These are phyloP conservation scores for Lichtheimia corymbifera DNA, from an alignment of 371 early-diverging fungal species.

Conservation along the genomic window DNA sequence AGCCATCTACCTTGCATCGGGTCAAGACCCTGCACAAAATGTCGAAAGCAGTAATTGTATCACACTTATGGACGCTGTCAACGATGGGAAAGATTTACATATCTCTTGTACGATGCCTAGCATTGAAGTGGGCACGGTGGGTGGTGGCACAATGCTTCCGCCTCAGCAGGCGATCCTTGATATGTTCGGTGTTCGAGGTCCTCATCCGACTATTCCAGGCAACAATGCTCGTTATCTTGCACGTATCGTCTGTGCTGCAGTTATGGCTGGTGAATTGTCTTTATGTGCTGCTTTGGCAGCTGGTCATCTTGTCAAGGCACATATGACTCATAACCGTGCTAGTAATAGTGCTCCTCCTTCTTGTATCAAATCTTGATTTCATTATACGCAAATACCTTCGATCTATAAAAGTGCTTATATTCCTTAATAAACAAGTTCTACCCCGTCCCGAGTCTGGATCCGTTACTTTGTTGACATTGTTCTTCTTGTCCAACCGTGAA, in stretches of 20 bases:
- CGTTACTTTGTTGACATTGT: too few species aligned
- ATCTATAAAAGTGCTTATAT: too few species aligned
- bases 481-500: too few species aligned
- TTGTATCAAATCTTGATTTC: slow-evolving; percentile 23
- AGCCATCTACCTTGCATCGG: slow-evolving; percentile 91
- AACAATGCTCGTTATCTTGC: slow-evolving; percentile 87
- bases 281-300: slow-evolving; percentile 85
- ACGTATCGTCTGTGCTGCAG: slow-evolving; percentile 87
- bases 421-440: too few species aligned
- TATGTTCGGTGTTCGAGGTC: slow-evolving; percentile 85
- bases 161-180: slow-evolving; percentile 88
- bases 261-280: slow-evolving; percentile 95
- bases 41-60: slow-evolving; percentile 94
- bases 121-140: slow-evolving; percentile 94
- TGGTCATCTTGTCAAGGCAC: slow-evolving; percentile 81
- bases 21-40: slow-evolving; percentile 97
- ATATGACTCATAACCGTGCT: slow-evolving; percentile 81
- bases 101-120: slow-evolving; percentile 94
- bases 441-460: too few species aligned
- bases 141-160: slow-evolving; percentile 90
- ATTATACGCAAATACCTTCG: too few species aligned
- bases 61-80: slow-evolving; percentile 89
- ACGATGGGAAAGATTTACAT: slow-evolving; percentile 75
- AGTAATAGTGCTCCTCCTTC: slow-evolving; percentile 61
- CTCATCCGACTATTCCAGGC: slow-evolving; percentile 82